phyloP scores from a whole-genome alignment of 2,329 filamentous ascomycete species.

The Fusarium domesticum region DNA sequence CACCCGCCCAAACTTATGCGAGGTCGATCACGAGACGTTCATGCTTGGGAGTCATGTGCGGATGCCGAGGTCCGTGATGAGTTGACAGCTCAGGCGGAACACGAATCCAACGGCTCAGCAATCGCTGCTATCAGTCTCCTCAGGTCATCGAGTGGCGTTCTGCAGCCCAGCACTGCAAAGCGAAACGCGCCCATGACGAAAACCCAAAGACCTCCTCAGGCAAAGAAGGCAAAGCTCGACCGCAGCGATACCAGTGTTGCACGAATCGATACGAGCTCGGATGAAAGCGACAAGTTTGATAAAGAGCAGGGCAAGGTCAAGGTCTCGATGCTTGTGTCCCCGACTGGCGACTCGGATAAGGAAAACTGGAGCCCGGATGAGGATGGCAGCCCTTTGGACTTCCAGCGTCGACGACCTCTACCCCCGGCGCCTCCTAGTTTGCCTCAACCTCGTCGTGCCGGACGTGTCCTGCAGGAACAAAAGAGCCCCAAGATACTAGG shows the following conservation, averaged over 20 bases:
- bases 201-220: conserved; percentile 33
- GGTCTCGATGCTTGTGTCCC: conserved; percentile 38
- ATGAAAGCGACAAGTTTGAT: conserved; percentile 28
- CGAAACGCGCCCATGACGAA: conserved; percentile 53
- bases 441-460: conserved; percentile 40
- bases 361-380: conserved; percentile 76
- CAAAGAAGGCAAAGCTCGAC: conserved; percentile 62
- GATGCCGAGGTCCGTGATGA: conserved; percentile 77
- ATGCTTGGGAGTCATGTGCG: conserved; percentile 88
- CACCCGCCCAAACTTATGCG: conserved; percentile 54
- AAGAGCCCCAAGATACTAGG: conserved; percentile 34
- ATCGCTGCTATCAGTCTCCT: conserved; percentile 79
- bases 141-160: conserved; percentile 59
- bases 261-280: conserved; percentile 49
- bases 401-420: conserved; percentile 35
- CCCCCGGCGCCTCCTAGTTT: conserved; percentile 33
- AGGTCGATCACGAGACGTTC: conserved; percentile 80
- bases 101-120: conserved; percentile 75
- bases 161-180: conserved; percentile 60
- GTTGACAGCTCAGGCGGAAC: conserved; percentile 75
- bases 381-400: conserved; percentile 39
- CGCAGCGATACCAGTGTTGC: conserved; percentile 61
- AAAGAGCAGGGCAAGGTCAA: conserved; percentile 37
- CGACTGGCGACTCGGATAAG: conserved; percentile 75
- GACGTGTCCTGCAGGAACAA: conserved; percentile 42